These are phyloP conservation scores for Apiospora pterosperma DNA, from an alignment of 2,329 filamentous ascomycete genomes.

Conservation along the genomic window DNA sequence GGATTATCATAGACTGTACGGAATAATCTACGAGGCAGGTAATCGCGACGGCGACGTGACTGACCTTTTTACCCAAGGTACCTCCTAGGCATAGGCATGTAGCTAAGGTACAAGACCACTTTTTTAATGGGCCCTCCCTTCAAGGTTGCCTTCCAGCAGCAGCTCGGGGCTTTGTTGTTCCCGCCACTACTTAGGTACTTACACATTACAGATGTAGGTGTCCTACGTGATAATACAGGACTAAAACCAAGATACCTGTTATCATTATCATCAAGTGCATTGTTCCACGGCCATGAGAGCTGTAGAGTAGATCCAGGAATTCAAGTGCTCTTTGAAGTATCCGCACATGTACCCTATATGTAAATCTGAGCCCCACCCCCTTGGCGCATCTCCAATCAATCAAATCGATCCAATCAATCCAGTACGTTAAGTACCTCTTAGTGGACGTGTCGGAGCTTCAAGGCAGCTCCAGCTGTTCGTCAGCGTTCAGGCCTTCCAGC, in stretches of 20 bases:
- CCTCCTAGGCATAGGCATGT: background rate
- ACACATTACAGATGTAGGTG: no score
- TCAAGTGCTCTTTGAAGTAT: background rate
- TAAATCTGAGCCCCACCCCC: background rate
- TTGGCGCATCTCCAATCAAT: background rate
- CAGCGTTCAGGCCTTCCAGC: no score
- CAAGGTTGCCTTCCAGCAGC: background rate
- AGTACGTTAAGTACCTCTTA: background rate
- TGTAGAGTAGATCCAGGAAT: background rate
- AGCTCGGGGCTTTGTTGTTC: background rate
- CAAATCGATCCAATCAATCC: background rate
- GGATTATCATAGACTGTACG: background rate
- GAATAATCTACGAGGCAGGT: background rate
- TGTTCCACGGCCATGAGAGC: background rate
- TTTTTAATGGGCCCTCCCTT: slow-evolving; percentile 1
- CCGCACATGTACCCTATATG: background rate
- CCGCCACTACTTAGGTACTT: background rate
- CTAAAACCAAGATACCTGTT: background rate
- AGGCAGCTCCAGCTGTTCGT: slow-evolving; percentile 9
- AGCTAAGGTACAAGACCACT: slow-evolving; percentile 1
- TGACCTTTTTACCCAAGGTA: background rate
- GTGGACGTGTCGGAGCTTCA: slow-evolving; percentile 3
- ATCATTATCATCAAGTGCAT: background rate
- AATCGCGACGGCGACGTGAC: slow-evolving; percentile 1
- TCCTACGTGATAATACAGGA: background rate